Evolutionary conservation across 495 filamentous ascomycete genomes (phyloP).

Genomic region (Tuber melanosporum): DNA sequence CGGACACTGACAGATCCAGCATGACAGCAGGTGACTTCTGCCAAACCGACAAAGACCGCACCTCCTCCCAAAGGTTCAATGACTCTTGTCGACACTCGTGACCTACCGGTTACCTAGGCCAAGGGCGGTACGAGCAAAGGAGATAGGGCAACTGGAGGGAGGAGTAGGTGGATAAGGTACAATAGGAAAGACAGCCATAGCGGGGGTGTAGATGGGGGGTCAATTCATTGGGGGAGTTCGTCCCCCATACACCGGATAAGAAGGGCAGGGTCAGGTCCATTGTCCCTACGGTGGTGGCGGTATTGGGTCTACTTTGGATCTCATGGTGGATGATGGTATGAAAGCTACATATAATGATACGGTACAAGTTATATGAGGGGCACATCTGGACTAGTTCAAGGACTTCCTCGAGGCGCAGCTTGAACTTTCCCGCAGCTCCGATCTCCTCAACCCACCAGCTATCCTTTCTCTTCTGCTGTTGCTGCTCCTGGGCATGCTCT

Average conservation of each 20-base stretch:
- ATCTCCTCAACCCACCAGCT: neutral
- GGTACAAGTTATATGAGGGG: neutral
- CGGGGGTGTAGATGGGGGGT: neutral
- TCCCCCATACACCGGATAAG: neutral
- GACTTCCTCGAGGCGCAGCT: too few species aligned
- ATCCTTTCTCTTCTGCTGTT: constrained; percentile 10
- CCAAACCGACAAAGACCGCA: too few species aligned
- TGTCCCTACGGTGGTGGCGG: neutral
- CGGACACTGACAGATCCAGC: too few species aligned
- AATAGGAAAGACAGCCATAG: neutral
- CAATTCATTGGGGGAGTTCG: neutral
- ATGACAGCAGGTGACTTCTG: too few species aligned
- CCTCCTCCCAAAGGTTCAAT: too few species aligned
- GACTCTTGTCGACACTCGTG: constrained; percentile 49
- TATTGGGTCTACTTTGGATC: neutral
- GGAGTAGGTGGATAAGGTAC: constrained; percentile 15
- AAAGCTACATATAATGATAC: neutral
- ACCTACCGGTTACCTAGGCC: constrained; percentile 54
- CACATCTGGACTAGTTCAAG: too few species aligned
- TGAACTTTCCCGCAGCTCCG: too few species aligned
- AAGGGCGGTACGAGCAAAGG: constrained; percentile 71
- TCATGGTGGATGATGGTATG: neutral
- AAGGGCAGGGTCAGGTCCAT: neutral
- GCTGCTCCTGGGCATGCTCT: constrained; percentile 19
- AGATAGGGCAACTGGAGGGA: constrained; percentile 57